phyloP scores from a whole-genome alignment of 768 basidiomycete species.

The Tulasnella sp. region DNA sequence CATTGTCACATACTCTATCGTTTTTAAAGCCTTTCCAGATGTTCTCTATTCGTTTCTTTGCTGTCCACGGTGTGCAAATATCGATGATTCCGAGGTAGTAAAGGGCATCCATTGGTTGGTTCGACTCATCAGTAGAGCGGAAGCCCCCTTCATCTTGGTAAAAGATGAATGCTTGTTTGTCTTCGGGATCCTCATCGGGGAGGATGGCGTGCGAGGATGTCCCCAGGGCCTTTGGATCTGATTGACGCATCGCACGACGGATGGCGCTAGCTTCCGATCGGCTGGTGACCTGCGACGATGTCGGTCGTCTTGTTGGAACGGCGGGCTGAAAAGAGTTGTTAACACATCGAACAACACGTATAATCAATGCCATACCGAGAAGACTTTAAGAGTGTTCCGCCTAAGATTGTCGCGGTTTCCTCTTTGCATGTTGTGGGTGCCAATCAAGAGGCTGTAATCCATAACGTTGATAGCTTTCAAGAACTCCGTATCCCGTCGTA shows the following conservation, averaged over 20 bases:
- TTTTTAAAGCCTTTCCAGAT: conserved; percentile 83
- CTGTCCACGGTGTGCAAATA: conserved; percentile 81
- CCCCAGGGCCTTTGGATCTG: conserved; percentile 63
- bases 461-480: conserved; percentile 75
- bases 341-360: not conserved
- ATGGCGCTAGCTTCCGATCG: conserved; percentile 70
- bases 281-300: conserved; percentile 39
- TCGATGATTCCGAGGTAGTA: conserved; percentile 97
- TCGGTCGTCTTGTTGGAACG: conserved; percentile 49
- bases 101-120: conserved; percentile 58
- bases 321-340: conserved; percentile 42
- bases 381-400: conserved; percentile 81
- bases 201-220: conserved; percentile 37
- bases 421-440: conserved; percentile 80
- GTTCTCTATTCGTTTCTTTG: conserved; percentile 70
- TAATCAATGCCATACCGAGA: conserved; percentile 51
- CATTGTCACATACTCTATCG: conserved; percentile 58
- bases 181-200: conserved; percentile 52
- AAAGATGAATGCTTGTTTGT: conserved; percentile 66
- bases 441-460: conserved; percentile 93
- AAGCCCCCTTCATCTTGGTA: conserved; percentile 95
- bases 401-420: conserved; percentile 89
- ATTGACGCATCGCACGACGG: conserved; percentile 72
- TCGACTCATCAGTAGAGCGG: conserved; percentile 76
- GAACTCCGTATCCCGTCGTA: conserved; percentile 76